phyloP scores from a whole-genome alignment of 73 alveolate species.

The Tetrahymena elliotti region DNA sequence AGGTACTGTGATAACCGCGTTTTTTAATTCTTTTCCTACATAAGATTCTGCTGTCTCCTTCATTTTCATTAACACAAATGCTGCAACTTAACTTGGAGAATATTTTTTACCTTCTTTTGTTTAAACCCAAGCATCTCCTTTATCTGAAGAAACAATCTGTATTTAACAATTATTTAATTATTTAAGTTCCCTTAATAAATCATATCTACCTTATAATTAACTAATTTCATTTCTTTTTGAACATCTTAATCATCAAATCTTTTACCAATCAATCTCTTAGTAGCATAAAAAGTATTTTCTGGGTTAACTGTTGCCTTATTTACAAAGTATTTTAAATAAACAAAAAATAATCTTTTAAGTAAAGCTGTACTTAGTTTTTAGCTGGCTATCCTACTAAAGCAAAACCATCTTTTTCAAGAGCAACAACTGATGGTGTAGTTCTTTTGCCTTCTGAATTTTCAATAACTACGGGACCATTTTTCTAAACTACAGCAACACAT shows the following conservation, averaged over 20 bases:
- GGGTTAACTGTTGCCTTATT: slow-evolving; percentile 63
- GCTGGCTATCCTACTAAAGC: not conserved
- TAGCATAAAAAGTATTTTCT: slow-evolving; percentile 63
- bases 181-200: not conserved
- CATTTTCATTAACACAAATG: slow-evolving; percentile 72
- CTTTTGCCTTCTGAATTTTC: slow-evolving; percentile 72
- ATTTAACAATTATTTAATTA: not conserved
- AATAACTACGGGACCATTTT: slow-evolving; percentile 36
- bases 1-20: slow-evolving; percentile 90
- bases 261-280: slow-evolving; percentile 73
- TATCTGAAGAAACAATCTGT: not conserved
- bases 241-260: slow-evolving; percentile 49
- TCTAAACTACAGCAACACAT: slow-evolving; percentile 64
- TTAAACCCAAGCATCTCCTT: slow-evolving; percentile 38
- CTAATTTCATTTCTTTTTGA: slow-evolving; percentile 40
- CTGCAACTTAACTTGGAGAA: slow-evolving; percentile 84
- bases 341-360: too few species aligned
- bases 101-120: slow-evolving; percentile 42
- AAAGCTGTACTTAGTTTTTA: slow-evolving; percentile 4
- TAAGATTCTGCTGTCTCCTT: slow-evolving; percentile 58
- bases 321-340: slow-evolving; percentile 52
- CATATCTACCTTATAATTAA: not conserved
- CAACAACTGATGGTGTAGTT: slow-evolving; percentile 72
- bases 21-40: slow-evolving; percentile 63
- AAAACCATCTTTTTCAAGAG: slow-evolving; percentile 37